phyloP scores from a whole-genome alignment of 225 moss, liverwort and hornwort species.

The Ulota crispa region DNA sequence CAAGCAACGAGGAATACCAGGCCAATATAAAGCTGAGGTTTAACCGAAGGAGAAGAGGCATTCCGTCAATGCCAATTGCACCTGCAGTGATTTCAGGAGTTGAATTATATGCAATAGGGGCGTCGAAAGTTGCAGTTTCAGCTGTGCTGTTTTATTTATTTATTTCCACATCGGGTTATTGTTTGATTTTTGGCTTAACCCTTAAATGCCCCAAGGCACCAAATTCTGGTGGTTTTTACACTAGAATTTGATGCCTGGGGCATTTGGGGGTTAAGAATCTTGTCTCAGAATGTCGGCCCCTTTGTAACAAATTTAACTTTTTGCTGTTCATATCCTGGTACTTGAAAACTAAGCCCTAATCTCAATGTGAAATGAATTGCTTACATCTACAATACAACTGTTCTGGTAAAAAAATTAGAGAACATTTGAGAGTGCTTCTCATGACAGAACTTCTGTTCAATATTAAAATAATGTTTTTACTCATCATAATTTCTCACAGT shows the following conservation, averaged over 20 bases:
- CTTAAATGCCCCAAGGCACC: no score
- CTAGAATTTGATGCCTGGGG: no score
- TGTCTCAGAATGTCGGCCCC: neutral
- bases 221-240: no score
- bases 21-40: neutral
- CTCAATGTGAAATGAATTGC: no score
- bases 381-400: no score
- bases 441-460: neutral
- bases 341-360: no score
- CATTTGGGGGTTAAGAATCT: no score
- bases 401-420: no score
- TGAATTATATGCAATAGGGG: neutral
- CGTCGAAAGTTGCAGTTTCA: neutral
- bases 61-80: neutral
- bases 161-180: neutral
- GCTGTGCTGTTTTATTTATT: neutral
- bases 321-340: neutral
- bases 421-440: neutral
- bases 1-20: neutral
- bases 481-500: neutral
- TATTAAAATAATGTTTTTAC: neutral
- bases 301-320: neutral
- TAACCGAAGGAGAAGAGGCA: neutral
- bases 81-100: neutral
- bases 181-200: neutral